Base-by-base conservation (phyloP, 2,329 filamentous ascomycete genomes). In the Diaporthe vexans region DNA sequence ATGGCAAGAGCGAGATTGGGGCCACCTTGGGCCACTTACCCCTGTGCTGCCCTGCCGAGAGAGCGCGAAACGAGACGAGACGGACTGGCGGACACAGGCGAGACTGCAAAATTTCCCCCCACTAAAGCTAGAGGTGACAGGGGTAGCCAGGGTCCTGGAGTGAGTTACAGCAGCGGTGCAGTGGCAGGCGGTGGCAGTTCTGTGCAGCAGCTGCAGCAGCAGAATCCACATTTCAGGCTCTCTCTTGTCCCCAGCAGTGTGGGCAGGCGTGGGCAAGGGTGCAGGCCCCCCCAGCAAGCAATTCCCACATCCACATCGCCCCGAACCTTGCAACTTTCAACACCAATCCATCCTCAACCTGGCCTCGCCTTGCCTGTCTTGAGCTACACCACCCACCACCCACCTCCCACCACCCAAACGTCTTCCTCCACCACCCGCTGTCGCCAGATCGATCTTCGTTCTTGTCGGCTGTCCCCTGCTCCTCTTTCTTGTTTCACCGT, bases 401-500 rank as follows among this genome's bases (percentile, higher is more conserved):
- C n/a, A 61, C 35, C 61, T 21, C n/a, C 40, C 61, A 67, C 61
- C 61, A 37, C 46, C 61, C 61, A 43, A 51, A 17, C 61, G 46
- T 51, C 43, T 15, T 67, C 63, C 63, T 52, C 63, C 61, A 67
- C 61, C 63, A 68, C 63, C 15, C 15, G 48, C 33, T 5, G 71
- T 73, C 72, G 73, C 71, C 77, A 75, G 79, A 76, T 76, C 75
- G 76, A 74, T 79, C 74, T 77, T 75, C 77, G 76, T 78, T 76
- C 76, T 76, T 73, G 74, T 77, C 76, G 74, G 71, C 73, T 76
- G 79, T 63, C 24, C 58, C 78, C 79, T 77, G 77, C 78, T 78
- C 76, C 77, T 81, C 78, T 80, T 77, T 78, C 80, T 78, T 79
- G 79, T 80, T 72, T 56, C 70, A 63, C 57, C 70, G 40, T 63